Conservation (phyloP, 2,329 filamentous ascomycete species). For the Pseudocercospora fuligena region DNA sequence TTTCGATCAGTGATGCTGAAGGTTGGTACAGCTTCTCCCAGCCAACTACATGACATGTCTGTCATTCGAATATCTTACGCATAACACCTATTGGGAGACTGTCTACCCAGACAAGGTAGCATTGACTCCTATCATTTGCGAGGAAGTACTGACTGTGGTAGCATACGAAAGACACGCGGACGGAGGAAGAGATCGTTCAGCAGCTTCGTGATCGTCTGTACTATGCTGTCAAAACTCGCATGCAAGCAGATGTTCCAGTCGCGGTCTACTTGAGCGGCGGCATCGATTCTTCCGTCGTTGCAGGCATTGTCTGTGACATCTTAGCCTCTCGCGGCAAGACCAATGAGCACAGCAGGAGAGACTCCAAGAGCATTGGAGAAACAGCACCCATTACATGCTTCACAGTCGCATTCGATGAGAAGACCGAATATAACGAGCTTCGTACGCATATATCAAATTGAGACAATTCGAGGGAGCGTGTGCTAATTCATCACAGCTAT, state of each 20-base stretch:
- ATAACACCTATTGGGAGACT: slow-evolving; percentile 59
- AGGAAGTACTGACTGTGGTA: background rate
- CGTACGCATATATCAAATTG: slow-evolving; percentile 10
- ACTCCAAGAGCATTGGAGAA: background rate
- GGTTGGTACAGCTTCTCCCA: slow-evolving; percentile 36
- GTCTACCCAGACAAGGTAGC: slow-evolving; percentile 55
- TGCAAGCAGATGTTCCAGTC: slow-evolving; percentile 63
- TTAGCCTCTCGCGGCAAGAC: background rate
- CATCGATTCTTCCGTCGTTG: slow-evolving; percentile 62
- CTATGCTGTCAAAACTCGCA: slow-evolving; percentile 58
- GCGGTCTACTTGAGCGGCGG: slow-evolving; percentile 63
- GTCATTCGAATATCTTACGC: slow-evolving; percentile 45
- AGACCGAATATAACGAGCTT: slow-evolving; percentile 57
- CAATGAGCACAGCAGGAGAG: background rate
- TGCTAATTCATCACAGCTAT: slow-evolving; percentile 38
- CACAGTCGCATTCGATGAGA: slow-evolving; percentile 58
- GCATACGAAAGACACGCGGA: slow-evolving; percentile 47
- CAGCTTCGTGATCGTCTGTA: slow-evolving; percentile 57
- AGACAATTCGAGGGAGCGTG: no score
- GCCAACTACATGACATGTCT: slow-evolving; percentile 52
- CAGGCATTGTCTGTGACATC: slow-evolving; percentile 52
- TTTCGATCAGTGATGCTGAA: background rate
- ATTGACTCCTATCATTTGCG: background rate
- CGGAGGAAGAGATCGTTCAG: slow-evolving; percentile 56
- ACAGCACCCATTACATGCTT: slow-evolving; percentile 50